Evolutionary conservation across 495 filamentous ascomycete species (phyloP).

Genomic region (Lindgomyces ingoldianus): DNA sequence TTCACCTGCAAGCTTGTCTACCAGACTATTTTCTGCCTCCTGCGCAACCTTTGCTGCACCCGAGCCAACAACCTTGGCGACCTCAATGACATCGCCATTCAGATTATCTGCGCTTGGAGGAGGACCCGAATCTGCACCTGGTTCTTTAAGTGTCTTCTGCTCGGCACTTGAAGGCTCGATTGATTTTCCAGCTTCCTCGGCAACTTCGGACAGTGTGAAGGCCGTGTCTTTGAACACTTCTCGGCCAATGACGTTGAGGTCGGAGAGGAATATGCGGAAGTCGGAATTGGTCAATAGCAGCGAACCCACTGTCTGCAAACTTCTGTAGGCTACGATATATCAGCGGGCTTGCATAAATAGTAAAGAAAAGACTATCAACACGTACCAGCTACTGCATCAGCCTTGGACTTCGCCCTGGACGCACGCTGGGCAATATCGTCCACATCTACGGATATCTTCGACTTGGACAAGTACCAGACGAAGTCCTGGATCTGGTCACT

Average conservation of each 20-base stretch:
- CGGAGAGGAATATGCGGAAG: slow-evolving; percentile 83
- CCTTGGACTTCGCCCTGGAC: slow-evolving; percentile 64
- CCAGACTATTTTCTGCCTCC: slow-evolving; percentile 64
- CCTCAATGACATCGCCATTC: slow-evolving; percentile 60
- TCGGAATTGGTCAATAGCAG: slow-evolving; percentile 86
- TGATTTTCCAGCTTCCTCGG: slow-evolving; percentile 69
- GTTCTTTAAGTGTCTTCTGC: slow-evolving; percentile 56
- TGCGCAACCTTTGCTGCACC: slow-evolving; percentile 66
- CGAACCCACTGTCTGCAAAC: slow-evolving; percentile 78
- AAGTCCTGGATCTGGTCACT: slow-evolving; percentile 89
- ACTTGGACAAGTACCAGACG: slow-evolving; percentile 78
- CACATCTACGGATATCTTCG: slow-evolving; percentile 67
- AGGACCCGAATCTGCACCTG: slow-evolving; percentile 56
- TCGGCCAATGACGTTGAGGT: slow-evolving; percentile 73
- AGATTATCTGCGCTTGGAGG: slow-evolving; percentile 62
- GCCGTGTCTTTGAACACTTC: slow-evolving; percentile 89
- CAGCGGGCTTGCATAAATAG: background rate
- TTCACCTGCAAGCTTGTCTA: slow-evolving; percentile 66
- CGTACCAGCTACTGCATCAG: slow-evolving; percentile 76
- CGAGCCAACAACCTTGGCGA: slow-evolving; percentile 63
- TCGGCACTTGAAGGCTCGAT: slow-evolving; percentile 67
- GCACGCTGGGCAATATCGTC: slow-evolving; percentile 65
- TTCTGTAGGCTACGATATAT: slow-evolving; percentile 67
- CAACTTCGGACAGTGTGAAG: slow-evolving; percentile 69
- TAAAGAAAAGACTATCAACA: slow-evolving; percentile 4